phyloP scores from a whole-genome alignment of 2,329 filamentous ascomycete genomes.

The Ascosphaera acerosa region DNA sequence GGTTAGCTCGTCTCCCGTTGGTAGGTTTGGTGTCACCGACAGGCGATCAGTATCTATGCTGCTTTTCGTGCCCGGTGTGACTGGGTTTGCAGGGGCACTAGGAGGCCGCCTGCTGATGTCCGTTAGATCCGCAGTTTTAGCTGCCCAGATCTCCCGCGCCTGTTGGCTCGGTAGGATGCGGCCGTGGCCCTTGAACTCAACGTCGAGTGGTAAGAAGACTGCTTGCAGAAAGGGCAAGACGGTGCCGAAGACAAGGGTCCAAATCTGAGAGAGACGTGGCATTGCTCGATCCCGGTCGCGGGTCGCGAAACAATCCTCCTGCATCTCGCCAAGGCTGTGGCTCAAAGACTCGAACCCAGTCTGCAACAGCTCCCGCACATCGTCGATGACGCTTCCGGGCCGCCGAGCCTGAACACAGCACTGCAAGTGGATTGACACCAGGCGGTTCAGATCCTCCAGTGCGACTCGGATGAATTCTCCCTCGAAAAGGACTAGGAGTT shows the following conservation, averaged over 20 bases:
- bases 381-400: slow-evolving; percentile 34
- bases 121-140: slow-evolving; percentile 17
- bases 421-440: slow-evolving; percentile 36
- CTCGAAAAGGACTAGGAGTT: slow-evolving; percentile 36
- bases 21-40: too few relatives aligned
- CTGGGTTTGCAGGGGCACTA: slow-evolving; percentile 18
- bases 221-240: slow-evolving; percentile 87
- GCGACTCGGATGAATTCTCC: slow-evolving; percentile 38
- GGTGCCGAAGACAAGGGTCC: slow-evolving; percentile 75
- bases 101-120: too few relatives aligned
- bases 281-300: slow-evolving; percentile 44
- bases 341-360: slow-evolving; percentile 71
- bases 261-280: slow-evolving; percentile 71
- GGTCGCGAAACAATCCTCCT: slow-evolving; percentile 31
- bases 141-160: slow-evolving; percentile 76
- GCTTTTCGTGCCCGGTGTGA: slow-evolving; percentile 3
- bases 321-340: slow-evolving; percentile 45
- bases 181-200: slow-evolving; percentile 74
- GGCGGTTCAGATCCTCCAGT: slow-evolving; percentile 38
- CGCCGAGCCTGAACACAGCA: slow-evolving; percentile 35
- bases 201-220: slow-evolving; percentile 75
- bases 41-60: slow-evolving; percentile 14
- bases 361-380: slow-evolving; percentile 33
- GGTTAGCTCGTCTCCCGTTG: slow-evolving; percentile 42
- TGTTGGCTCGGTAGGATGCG: slow-evolving; percentile 52